phyloP scores from a whole-genome alignment of 352 stramenopile species.

The Pythium aristosporum region DNA sequence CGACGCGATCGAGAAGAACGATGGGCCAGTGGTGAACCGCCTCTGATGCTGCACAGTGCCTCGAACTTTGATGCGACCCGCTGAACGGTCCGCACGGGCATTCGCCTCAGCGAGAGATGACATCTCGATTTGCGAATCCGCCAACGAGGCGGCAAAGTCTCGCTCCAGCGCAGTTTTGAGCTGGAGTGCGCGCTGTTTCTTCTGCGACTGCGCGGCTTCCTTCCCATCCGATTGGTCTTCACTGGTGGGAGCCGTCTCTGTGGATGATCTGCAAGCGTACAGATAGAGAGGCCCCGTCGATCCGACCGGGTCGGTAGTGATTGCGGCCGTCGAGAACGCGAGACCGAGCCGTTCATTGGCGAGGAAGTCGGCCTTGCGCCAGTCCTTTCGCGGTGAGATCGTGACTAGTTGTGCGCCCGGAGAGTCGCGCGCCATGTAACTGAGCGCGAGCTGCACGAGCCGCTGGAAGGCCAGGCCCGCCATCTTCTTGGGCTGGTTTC shows the following conservation, averaged over 20 bases:
- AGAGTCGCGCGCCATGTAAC: slow-evolving; percentile 1
- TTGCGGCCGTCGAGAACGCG: slow-evolving; percentile 1
- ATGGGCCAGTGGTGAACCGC: slow-evolving; percentile 24
- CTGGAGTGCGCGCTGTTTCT: slow-evolving; percentile 18
- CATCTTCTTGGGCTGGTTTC: slow-evolving; percentile 40
- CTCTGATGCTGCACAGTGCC: slow-evolving; percentile 26
- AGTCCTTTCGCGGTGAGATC: slow-evolving; percentile 59
- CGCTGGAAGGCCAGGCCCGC: slow-evolving; percentile 39
- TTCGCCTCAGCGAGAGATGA: not conserved
- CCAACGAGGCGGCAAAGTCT: slow-evolving; percentile 4
- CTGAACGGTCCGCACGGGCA: not conserved
- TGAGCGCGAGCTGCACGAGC: slow-evolving; percentile 25
- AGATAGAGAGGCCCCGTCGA: slow-evolving; percentile 11
- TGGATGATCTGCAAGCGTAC: slow-evolving; percentile 11
- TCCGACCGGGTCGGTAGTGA: not conserved
- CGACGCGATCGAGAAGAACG: slow-evolving; percentile 26
- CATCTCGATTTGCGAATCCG: not conserved
- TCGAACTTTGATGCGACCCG: slow-evolving; percentile 1
- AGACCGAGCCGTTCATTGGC: slow-evolving; percentile 27
- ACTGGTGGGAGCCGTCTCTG: not conserved
- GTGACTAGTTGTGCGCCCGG: slow-evolving; percentile 29
- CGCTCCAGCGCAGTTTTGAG: slow-evolving; percentile 19
- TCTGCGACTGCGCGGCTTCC: slow-evolving; percentile 13
- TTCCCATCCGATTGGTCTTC: not conserved
- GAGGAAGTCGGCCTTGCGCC: slow-evolving; percentile 62